A percentile compares a stretch with the other conserved stretches of the same genome.
Conservation (phyloP, 129 eudicot genomes). For the Flaveria brownii region DNA sequence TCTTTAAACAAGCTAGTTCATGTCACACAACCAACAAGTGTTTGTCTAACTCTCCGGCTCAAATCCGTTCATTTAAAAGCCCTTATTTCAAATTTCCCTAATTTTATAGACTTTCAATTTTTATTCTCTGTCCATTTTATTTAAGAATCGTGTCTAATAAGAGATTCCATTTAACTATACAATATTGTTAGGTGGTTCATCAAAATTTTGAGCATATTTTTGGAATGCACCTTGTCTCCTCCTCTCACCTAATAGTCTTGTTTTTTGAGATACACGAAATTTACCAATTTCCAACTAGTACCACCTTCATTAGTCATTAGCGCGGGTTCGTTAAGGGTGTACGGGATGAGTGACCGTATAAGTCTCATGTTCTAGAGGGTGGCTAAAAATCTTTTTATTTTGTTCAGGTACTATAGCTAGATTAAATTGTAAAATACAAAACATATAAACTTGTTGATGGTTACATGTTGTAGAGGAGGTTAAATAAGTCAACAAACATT, state of each 20-base stretch:
- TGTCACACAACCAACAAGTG: background rate
- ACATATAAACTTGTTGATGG: too few relatives aligned
- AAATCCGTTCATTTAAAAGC: background rate
- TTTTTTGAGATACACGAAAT: background rate
- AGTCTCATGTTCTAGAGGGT: too few relatives aligned
- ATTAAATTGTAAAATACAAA: too few relatives aligned
- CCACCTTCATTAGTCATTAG: too few relatives aligned
- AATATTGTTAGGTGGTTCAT: background rate
- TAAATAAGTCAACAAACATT: too few relatives aligned
- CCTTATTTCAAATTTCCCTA: background rate
- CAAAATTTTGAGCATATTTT: background rate
- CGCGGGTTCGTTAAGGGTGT: too few relatives aligned
- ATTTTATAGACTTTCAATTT: background rate
- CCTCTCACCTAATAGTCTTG: background rate
- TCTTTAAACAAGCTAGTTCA: background rate
- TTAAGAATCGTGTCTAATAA: conserved; percentile 4
- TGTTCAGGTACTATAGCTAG: too few relatives aligned
- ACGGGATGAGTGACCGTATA: too few relatives aligned
- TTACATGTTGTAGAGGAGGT: too few relatives aligned
- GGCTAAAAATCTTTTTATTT: too few relatives aligned
- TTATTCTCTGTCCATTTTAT: background rate
- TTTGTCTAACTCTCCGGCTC: background rate
- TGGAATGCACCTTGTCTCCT: background rate
- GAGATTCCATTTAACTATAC: background rate
- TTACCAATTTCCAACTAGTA: background rate